These are phyloP conservation scores for Trichoderma virens DNA, from an alignment of 495 filamentous ascomycete genomes.

Conservation along the genomic window DNA sequence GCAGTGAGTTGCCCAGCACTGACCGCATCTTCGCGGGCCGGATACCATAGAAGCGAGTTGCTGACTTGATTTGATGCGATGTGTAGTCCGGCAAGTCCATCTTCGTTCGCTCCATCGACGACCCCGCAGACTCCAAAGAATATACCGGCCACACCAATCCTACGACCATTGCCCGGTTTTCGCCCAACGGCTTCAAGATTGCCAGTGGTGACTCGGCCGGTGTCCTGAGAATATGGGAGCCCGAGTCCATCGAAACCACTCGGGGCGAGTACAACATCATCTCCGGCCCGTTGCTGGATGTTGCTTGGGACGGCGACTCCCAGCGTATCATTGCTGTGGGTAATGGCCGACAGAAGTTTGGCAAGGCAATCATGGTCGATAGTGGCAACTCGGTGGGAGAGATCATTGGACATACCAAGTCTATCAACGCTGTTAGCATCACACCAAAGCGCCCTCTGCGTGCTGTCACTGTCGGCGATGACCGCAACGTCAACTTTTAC, in stretches of 20 bases:
- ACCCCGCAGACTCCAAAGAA: conserved; percentile 73
- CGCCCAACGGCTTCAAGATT: conserved; percentile 89
- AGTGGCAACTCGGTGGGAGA: conserved; percentile 94
- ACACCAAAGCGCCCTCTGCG: conserved; percentile 81
- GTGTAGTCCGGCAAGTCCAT: conserved; percentile 87
- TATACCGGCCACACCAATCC: conserved; percentile 83
- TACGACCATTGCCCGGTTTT: conserved; percentile 89
- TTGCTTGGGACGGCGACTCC: conserved; percentile 96
- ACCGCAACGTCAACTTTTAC: conserved; percentile 81
- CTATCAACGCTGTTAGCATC: conserved; percentile 86
- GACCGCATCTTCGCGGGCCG: not conserved
- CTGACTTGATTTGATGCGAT: not conserved
- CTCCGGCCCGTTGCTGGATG: conserved; percentile 87
- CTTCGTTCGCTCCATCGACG: conserved; percentile 86
- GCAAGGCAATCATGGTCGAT: conserved; percentile 91
- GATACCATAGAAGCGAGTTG: conserved; percentile 8
- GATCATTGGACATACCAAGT: conserved; percentile 80
- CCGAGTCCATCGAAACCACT: conserved; percentile 52
- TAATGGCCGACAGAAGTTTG: conserved; percentile 86
- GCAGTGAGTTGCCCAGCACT: conserved; percentile 52
- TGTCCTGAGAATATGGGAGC: conserved; percentile 83
- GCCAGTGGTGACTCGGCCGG: conserved; percentile 88
- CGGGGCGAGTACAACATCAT: conserved; percentile 91
- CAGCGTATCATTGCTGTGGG: conserved; percentile 95
- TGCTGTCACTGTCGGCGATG: conserved; percentile 85